phyloP scores from a whole-genome alignment of 2,329 filamentous ascomycete species.

The Cladosporium halotolerans region DNA sequence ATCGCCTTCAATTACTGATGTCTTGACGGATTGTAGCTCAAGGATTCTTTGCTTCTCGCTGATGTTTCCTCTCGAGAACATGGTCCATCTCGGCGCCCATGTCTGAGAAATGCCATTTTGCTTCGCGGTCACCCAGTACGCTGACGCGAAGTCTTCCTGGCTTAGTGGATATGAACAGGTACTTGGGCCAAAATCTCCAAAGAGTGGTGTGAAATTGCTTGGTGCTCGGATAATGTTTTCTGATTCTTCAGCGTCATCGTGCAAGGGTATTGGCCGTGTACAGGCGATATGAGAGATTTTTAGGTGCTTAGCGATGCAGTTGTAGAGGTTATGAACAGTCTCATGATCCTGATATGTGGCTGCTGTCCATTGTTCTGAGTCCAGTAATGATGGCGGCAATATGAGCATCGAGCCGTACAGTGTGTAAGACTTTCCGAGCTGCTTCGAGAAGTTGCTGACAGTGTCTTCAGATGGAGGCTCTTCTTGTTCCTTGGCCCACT shows the following conservation, averaged over 20 bases:
- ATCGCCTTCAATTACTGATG: constrained; percentile 28
- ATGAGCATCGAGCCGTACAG: constrained; percentile 54
- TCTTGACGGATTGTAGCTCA: constrained; percentile 31
- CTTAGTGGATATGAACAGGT: constrained; percentile 23
- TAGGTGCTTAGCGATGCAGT: constrained; percentile 37
- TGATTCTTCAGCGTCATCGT: constrained; percentile 17
- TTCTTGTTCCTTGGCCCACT: neutral
- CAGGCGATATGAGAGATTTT: constrained; percentile 51
- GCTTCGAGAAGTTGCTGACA: neutral
- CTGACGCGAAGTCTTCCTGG: constrained; percentile 52
- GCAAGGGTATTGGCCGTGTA: constrained; percentile 49
- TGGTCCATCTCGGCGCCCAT: constrained; percentile 85
- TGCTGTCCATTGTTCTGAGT: constrained; percentile 28
- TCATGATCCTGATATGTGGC: constrained; percentile 27
- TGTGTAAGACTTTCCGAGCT: constrained; percentile 38
- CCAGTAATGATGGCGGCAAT: constrained; percentile 45
- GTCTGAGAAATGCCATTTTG: constrained; percentile 73
- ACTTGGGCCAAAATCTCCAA: constrained; percentile 67
- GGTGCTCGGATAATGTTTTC: constrained; percentile 69
- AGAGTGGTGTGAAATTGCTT: constrained; percentile 59
- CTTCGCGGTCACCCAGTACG: constrained; percentile 72
- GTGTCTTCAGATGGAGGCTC: neutral
- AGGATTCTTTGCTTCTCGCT: constrained; percentile 79
- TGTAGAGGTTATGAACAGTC: constrained; percentile 35
- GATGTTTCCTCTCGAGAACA: constrained; percentile 90